These are phyloP conservation scores for Oryza meridionalis DNA, from an alignment of 176 grass and related monocot species.

Conservation along the genomic window DNA sequence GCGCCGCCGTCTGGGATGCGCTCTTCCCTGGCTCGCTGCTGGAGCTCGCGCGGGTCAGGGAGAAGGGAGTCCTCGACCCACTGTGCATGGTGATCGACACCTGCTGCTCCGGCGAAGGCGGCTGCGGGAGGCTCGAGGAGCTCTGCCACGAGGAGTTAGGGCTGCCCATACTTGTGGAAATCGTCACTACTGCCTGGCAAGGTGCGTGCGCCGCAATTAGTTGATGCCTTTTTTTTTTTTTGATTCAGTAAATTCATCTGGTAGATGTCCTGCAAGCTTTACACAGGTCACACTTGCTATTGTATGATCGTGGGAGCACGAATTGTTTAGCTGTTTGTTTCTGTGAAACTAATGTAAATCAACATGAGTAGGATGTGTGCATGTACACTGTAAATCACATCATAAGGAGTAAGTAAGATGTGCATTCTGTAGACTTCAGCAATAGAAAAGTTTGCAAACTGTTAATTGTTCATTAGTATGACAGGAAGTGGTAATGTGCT, in stretches of 20 bases:
- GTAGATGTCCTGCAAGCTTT: conserved; percentile 12
- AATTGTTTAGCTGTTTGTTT: conserved; percentile 1
- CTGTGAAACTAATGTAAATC: neutral
- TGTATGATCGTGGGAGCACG: neutral
- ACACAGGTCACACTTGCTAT: neutral
- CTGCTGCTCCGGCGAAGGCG: conserved; percentile 68
- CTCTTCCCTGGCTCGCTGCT: conserved; percentile 64
- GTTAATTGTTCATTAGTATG: neutral
- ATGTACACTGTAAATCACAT: neutral
- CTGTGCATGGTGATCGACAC: conserved; percentile 94
- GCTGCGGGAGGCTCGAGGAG: conserved; percentile 54
- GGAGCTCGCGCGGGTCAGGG: conserved; percentile 51
- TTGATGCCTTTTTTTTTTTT: neutral
- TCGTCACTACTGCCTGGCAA: conserved; percentile 57
- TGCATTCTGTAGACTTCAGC: neutral
- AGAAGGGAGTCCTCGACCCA: conserved; percentile 58
- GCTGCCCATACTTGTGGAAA: conserved; percentile 53
- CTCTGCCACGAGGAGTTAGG: conserved; percentile 55
- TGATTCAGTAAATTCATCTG: neutral
- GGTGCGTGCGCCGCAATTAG: conserved; percentile 22
- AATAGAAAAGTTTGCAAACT: neutral
- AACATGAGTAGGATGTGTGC: neutral
- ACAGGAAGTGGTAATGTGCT: neutral
- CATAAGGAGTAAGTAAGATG: neutral
- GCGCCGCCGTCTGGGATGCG: conserved; percentile 66